Percentiles rank a stretch among this genome's conserved stretches.
phyloP scores from a whole-genome alignment of 1,284 basidiomycete genomes.

The Vanrija humicola region DNA sequence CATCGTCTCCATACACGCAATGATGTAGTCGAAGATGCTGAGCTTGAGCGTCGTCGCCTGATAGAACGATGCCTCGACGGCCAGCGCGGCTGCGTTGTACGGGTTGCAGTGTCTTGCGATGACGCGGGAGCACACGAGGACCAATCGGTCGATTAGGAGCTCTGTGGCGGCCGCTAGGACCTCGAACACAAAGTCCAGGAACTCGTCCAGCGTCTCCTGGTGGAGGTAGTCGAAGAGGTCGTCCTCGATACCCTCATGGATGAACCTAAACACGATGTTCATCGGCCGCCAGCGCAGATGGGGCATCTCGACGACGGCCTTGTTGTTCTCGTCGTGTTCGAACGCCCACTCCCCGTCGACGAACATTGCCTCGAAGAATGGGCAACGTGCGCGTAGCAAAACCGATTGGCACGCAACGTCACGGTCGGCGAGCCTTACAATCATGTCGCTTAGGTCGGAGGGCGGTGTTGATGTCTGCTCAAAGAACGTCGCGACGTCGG shows the following conservation, averaged over 20 bases:
- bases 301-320: slow-evolving; percentile 62
- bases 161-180: slow-evolving; percentile 89
- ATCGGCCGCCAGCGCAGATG: slow-evolving; percentile 75
- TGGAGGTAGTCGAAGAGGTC: slow-evolving; percentile 71
- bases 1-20: slow-evolving; percentile 79
- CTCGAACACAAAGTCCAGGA: slow-evolving; percentile 82
- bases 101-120: slow-evolving; percentile 68
- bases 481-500: slow-evolving; percentile 49
- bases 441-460: slow-evolving; percentile 57
- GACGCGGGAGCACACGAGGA: slow-evolving; percentile 73
- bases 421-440: slow-evolving; percentile 69
- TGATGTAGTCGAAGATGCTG: slow-evolving; percentile 75
- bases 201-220: slow-evolving; percentile 66
- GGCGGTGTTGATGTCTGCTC: slow-evolving; percentile 33
- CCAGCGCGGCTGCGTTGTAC: slow-evolving; percentile 74
- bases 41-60: slow-evolving; percentile 67
- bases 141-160: slow-evolving; percentile 76
- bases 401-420: slow-evolving; percentile 68
- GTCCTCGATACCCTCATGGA: slow-evolving; percentile 73
- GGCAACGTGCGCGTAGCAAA: slow-evolving; percentile 74
- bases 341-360: slow-evolving; percentile 76
- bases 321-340: slow-evolving; percentile 56
- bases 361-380: slow-evolving; percentile 84
- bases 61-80: slow-evolving; percentile 77
- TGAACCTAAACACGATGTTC: slow-evolving; percentile 68